Percentiles rank a stretch among this genome's conserved stretches.
Evolutionary conservation across 768 basidiomycete species (phyloP).

Genomic region (Russula earlei): DNA sequence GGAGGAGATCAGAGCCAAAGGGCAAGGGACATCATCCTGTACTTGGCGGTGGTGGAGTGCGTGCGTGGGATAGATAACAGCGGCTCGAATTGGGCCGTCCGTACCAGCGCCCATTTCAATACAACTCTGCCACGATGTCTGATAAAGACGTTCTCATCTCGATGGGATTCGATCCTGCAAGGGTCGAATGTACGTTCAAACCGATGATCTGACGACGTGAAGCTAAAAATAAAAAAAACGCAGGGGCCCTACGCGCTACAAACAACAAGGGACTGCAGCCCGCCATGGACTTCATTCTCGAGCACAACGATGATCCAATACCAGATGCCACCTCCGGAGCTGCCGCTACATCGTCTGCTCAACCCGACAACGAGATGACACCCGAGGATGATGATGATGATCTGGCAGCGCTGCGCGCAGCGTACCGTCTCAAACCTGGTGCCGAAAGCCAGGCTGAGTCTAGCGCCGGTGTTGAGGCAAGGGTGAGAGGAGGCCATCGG

Average conservation of each 20-base stretch:
- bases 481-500: slow-evolving; percentile 40
- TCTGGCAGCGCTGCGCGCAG: slow-evolving; percentile 46
- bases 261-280: slow-evolving; percentile 78
- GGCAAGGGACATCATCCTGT: not conserved
- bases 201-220: not conserved
- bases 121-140: slow-evolving; percentile 27
- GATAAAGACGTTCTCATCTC: slow-evolving; percentile 68
- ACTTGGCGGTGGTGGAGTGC: no score
- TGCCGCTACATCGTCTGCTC: slow-evolving; percentile 21
- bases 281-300: slow-evolving; percentile 83
- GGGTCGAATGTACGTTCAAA: slow-evolving; percentile 69
- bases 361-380: slow-evolving; percentile 28
- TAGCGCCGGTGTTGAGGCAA: slow-evolving; percentile 48
- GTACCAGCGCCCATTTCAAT: not conserved
- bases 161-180: slow-evolving; percentile 81
- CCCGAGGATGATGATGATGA: slow-evolving; percentile 72
- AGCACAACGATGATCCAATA: slow-evolving; percentile 65
- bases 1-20: not conserved
- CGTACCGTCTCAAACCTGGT: slow-evolving; percentile 34
- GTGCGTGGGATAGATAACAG: not conserved
- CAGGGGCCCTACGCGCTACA: slow-evolving; percentile 88
- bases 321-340: slow-evolving; percentile 42
- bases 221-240: not conserved
- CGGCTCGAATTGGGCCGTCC: no score
- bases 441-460: slow-evolving; percentile 24